Conservation (phyloP, 2,329 filamentous ascomycete species). For the Aspergillus unguis region DNA sequence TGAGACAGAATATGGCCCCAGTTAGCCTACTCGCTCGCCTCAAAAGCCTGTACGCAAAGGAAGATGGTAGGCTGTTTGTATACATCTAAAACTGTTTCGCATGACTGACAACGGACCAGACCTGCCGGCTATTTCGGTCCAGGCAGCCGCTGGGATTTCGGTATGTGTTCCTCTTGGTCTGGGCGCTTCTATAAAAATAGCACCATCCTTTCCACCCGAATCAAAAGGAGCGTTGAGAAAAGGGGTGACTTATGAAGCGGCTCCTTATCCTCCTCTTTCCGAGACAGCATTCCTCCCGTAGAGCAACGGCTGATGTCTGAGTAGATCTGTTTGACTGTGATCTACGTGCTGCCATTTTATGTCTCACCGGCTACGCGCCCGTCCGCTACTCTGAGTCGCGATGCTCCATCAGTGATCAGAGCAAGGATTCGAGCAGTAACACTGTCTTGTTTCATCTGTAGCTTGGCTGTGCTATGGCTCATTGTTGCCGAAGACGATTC, state of each 20-base stretch:
- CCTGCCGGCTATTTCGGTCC: slow-evolving; percentile 36
- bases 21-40: slow-evolving; percentile 31
- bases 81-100: background rate
- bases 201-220: background rate
- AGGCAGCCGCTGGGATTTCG: slow-evolving; percentile 38
- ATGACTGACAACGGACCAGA: slow-evolving; percentile 23
- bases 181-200: slow-evolving; percentile 16
- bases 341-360: slow-evolving; percentile 92
- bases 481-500: slow-evolving; percentile 55
- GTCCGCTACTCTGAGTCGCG: slow-evolving; percentile 72
- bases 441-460: slow-evolving; percentile 68
- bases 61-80: slow-evolving; percentile 24
- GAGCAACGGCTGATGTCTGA: slow-evolving; percentile 4
- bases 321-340: slow-evolving; percentile 74
- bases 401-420: slow-evolving; percentile 85
- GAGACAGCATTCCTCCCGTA: background rate
- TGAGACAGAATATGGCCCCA: slow-evolving; percentile 30
- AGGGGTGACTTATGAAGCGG: background rate
- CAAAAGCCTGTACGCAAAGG: slow-evolving; percentile 32
- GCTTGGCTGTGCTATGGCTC: slow-evolving; percentile 63
- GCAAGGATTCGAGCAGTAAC: slow-evolving; percentile 79
- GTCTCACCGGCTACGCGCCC: slow-evolving; percentile 74
- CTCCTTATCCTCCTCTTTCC: background rate
- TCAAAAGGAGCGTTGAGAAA: background rate
- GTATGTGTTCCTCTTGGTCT: slow-evolving; percentile 27